Base-by-base conservation (phyloP, 2,329 filamentous ascomycete species). In the Neonectria ditissima region DNA sequence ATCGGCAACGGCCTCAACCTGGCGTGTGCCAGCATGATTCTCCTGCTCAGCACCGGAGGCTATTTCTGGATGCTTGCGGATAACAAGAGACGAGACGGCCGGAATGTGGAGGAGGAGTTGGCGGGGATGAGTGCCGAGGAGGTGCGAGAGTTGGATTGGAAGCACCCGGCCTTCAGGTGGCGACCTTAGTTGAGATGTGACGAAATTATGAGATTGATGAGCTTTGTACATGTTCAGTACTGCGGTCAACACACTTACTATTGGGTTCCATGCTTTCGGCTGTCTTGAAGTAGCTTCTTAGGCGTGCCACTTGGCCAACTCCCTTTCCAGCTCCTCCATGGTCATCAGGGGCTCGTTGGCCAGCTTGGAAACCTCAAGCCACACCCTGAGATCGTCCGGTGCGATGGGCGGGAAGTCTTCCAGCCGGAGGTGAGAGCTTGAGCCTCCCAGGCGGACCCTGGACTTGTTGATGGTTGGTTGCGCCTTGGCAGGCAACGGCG, bases 131-230 rank as follows among this genome's bases (percentile, higher is more conserved):
- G 78, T n/a, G 75, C 80, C 66, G 75, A 82, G 70, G 79, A 88
- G 70, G 78, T 91, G 16, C 81, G 87, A 66, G 85, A 88, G 69
- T 72, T 92, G 65, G 89, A 92, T 72, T 92, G 88, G 88, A 85
- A 82, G 69, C 89, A 92, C 76, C 90, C 91, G 6, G 85, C 79
- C 2, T 91, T 91, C 74, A 84, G 87, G 68, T 92, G 90, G 90
- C 45, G 67, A 34, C 54, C 52, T 44, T 69, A 34, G 32, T 37
- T 50, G 18, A 18, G 51, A 26, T 18, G 16, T 26, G 41, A 30
- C 24, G 22, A 32, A 16, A n/a, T 18, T 24, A 39, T 39, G 20
- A 41, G n/a, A 20, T 41, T 20, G 37, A 41, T 41, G n/a, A 41
- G 37, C 10, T 37, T 41, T 18, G n/a, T 18, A 41, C n/a, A 10